Evolutionary conservation across 208 protist species (phyloP).

Genomic region (Leishmania mexicana): DNA sequence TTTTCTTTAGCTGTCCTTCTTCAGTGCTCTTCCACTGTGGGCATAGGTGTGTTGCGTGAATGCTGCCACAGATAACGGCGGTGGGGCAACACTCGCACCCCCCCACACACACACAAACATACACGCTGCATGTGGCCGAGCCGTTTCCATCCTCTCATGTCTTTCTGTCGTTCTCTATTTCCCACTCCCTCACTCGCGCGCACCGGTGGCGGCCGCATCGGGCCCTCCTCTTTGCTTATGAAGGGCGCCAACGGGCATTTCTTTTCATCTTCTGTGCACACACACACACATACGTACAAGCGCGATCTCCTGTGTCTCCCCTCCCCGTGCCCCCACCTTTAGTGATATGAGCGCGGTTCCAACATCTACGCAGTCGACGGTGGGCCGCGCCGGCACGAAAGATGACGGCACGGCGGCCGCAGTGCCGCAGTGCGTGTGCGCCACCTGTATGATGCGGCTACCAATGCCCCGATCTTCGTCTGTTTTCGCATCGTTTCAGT

Average conservation of each 20-base stretch:
- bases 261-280: not conserved
- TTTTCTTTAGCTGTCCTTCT: not conserved
- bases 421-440: slow-evolving; percentile 68
- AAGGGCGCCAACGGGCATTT: not conserved
- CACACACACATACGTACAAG: not conserved
- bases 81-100: not conserved
- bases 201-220: not conserved
- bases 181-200: not conserved
- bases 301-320: not conserved
- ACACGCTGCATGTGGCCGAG: not conserved
- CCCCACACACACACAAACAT: not conserved
- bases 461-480: slow-evolving; percentile 59
- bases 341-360: slow-evolving; percentile 17
- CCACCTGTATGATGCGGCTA: slow-evolving; percentile 68
- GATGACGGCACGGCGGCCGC: slow-evolving; percentile 14
- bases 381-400: slow-evolving; percentile 14
- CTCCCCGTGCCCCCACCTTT: not conserved
- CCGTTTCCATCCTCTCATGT: not conserved
- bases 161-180: not conserved
- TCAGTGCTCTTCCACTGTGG: not conserved
- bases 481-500: slow-evolving; percentile 70
- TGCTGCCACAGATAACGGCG: not conserved
- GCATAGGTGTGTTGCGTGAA: not conserved
- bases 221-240: not conserved
- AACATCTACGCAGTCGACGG: slow-evolving; percentile 19